phyloP scores from a whole-genome alignment of 495 filamentous ascomycete genomes.

The Penicillium bovifimosum region DNA sequence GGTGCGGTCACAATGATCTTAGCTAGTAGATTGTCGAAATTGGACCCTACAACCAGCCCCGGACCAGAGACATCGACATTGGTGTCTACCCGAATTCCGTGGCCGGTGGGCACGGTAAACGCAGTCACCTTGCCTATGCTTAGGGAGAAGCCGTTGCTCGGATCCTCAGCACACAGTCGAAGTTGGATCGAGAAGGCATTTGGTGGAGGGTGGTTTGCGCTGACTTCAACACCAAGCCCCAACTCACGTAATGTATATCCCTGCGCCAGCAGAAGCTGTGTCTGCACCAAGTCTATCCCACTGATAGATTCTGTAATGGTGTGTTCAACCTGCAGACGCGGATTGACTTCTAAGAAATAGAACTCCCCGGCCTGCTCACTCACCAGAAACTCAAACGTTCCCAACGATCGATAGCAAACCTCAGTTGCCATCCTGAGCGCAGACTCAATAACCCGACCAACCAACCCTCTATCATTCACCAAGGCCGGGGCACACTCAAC shows the following conservation, averaged over 20 bases:
- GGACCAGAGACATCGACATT: constrained; percentile 34
- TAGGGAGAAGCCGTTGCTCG: constrained; percentile 45
- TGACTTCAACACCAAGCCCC: constrained; percentile 28
- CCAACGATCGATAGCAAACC: constrained; percentile 49
- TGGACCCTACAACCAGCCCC: constrained; percentile 42
- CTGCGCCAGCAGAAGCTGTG: constrained; percentile 51
- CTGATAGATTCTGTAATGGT: constrained; percentile 51
- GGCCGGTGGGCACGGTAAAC: constrained; percentile 48
- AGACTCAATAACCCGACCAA: constrained; percentile 35
- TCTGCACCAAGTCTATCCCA: constrained; percentile 50
- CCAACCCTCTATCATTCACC: constrained; percentile 29
- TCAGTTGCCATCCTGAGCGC: constrained; percentile 38
- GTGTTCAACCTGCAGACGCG: constrained; percentile 53
- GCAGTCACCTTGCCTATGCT: constrained; percentile 54
- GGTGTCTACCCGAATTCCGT: constrained; percentile 54
- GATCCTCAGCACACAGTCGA: constrained; percentile 53
- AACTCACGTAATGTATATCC: constrained; percentile 39
- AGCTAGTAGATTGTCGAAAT: constrained; percentile 56
- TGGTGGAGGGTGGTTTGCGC: constrained; percentile 27
- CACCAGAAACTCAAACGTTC: constrained; percentile 59
- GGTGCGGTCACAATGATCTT: constrained; percentile 57
- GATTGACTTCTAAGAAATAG: constrained; percentile 64
- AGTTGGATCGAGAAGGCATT: constrained; percentile 49
- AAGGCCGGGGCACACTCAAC: constrained; percentile 46
- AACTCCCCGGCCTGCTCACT: constrained; percentile 49